A percentile compares a stretch with the other conserved stretches of the same genome.
These are phyloP conservation scores for Tulasnella sp. DNA, from an alignment of 768 basidiomycete species.

Conservation along the genomic window DNA sequence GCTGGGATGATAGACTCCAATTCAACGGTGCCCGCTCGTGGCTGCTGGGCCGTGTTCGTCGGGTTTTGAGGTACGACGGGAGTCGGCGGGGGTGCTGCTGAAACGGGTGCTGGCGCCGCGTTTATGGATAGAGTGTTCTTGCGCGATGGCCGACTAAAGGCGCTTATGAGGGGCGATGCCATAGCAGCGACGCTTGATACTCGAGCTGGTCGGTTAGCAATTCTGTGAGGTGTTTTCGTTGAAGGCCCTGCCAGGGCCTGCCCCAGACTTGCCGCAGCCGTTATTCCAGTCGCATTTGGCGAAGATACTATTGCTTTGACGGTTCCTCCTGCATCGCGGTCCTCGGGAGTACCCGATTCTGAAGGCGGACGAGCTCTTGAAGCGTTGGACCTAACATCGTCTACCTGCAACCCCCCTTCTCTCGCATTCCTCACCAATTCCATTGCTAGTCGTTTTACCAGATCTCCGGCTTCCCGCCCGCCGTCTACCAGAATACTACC, in stretches of 20 bases:
- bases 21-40: slow-evolving; percentile 40
- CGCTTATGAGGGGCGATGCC: slow-evolving; percentile 22
- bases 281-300: slow-evolving; percentile 46
- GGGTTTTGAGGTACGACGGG: slow-evolving; percentile 1
- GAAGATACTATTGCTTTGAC: neutral
- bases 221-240: slow-evolving; percentile 36
- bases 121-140: neutral
- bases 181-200: slow-evolving; percentile 26
- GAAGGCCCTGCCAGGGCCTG: slow-evolving; percentile 42
- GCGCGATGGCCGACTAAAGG: slow-evolving; percentile 2
- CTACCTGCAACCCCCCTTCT: slow-evolving; percentile 51
- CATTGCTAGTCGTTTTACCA: slow-evolving; percentile 67
- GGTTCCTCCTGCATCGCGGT: slow-evolving; percentile 51
- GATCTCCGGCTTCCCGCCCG: slow-evolving; percentile 63
- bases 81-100: neutral
- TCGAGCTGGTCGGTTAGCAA: neutral
- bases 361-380: slow-evolving; percentile 7
- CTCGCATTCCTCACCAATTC: slow-evolving; percentile 69
- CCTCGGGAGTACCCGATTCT: slow-evolving; percentile 45
- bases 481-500: slow-evolving; percentile 62
- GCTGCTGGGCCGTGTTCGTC: neutral
- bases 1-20: slow-evolving; percentile 79
- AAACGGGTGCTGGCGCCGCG: neutral
- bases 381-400: slow-evolving; percentile 48
- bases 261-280: slow-evolving; percentile 42